Base-by-base conservation (phyloP, 179 eudicot genomes). In the Beta lomatogona region DNA sequence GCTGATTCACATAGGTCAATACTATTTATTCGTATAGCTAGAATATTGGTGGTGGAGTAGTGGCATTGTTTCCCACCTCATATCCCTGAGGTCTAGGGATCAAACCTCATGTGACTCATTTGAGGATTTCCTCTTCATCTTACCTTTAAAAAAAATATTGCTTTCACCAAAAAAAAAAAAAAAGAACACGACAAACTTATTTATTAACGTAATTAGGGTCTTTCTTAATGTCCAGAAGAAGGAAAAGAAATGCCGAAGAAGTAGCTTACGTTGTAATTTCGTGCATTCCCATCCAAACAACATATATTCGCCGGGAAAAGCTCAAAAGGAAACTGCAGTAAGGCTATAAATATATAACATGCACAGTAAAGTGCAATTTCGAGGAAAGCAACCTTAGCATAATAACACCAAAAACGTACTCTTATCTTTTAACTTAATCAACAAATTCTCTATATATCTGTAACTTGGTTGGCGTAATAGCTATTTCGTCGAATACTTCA, bases 311-410 rank as follows among this genome's bases (percentile, higher is more conserved):
- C 36, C 8, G 6, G 9, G 22, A 80, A 53, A 78, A 73, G 4
- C 15, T 65, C 76, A n/a, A 75, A 74, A 65, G 60, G 74, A 61
- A 81, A 81, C 53, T 65, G 18, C 48, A 71, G 15, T 9, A 71
- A 13, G 9, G 15, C 58, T 12, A 53, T 61, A 54, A 55, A n/a
- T 77, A 52, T 31, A 28, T 21, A 59, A 59, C 9, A 63, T 10
- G 6, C 71, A 36, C 44, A 41, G 15, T 69, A 65, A 65, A 81
- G 76, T 73, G 87, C 84, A 81, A 36, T 76, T 85, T 85, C 87
- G 79, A 65, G 84, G 87, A 85, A 85, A 85, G 52, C 80, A 81
- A 85, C 80, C 77, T 48, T 31, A 59, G 0, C 71, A 73, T 63
- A 85, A 78, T 81, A 76, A 68, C 44, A 78, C 84, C 76, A 81